Conservation (phyloP, 306 rosid genomes). For the Gleditsia sinensis region DNA sequence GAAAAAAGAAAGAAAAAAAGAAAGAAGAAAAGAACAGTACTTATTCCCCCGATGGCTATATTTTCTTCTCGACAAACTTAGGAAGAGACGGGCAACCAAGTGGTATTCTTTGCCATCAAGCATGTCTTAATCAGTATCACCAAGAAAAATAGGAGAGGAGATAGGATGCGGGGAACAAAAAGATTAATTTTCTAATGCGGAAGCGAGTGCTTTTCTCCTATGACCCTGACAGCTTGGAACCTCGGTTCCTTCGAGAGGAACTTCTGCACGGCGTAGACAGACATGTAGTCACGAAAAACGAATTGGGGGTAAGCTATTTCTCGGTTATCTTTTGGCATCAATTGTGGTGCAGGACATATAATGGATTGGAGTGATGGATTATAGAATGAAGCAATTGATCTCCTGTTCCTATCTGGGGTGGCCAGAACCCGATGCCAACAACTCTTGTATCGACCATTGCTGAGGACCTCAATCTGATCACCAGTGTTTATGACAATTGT, state of each 20-base stretch:
- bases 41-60: constrained; percentile 47
- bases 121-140: constrained; percentile 27
- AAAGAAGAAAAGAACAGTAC: constrained; percentile 29
- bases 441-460: constrained; percentile 90
- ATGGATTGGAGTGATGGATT: constrained; percentile 87
- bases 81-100: constrained; percentile 47
- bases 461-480: constrained; percentile 94
- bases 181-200: no score
- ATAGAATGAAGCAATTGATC: constrained; percentile 90
- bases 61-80: constrained; percentile 29
- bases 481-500: constrained; percentile 93
- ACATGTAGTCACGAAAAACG: constrained; percentile 89
- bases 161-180: no score
- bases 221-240: constrained; percentile 70
- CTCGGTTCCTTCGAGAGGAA: constrained; percentile 95
- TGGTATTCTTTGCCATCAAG: constrained; percentile 39
- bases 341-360: constrained; percentile 74
- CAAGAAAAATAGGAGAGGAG: no score
- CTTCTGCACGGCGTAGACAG: constrained; percentile 84
- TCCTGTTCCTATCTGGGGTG: constrained; percentile 61
- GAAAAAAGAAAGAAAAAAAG: background rate
- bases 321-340: constrained; percentile 52
- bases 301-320: constrained; percentile 77
- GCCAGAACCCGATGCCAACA: constrained; percentile 85
- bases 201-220: constrained; percentile 38